Conservation (phyloP, 2,329 filamentous ascomycete genomes). For the Dothistroma septosporum region DNA sequence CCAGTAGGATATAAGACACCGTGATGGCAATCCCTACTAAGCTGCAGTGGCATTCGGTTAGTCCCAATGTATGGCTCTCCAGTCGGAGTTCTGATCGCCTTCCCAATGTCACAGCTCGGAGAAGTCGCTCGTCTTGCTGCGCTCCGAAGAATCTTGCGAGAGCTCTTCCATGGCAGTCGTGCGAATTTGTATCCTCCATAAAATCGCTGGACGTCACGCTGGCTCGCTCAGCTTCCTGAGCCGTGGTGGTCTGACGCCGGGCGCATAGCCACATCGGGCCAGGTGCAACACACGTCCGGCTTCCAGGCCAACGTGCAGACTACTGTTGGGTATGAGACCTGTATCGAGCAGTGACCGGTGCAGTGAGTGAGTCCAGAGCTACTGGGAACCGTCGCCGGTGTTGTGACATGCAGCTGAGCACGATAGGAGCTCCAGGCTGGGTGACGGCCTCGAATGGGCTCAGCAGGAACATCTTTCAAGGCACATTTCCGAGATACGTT, state of each 20-base stretch:
- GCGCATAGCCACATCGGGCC: neutral
- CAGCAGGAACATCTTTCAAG: no score
- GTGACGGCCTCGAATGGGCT: no score
- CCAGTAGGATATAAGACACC: neutral
- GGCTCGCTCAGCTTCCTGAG: neutral
- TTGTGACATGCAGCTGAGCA: no score
- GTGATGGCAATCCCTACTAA: neutral
- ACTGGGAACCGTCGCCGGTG: no score
- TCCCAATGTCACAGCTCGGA: neutral
- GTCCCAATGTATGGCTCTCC: neutral
- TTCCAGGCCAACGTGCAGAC: no score
- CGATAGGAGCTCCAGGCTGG: neutral
- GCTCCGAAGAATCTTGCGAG: neutral
- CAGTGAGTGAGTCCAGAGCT: no score
- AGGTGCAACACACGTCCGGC: neutral
- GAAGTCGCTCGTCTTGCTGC: neutral
- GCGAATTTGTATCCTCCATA: neutral
- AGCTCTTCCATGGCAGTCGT: neutral
- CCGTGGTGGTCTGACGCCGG: neutral
- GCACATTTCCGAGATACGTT: neutral
- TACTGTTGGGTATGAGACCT: no score
- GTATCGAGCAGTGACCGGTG: no score
- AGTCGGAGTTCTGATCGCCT: neutral
- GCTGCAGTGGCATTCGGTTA: neutral
- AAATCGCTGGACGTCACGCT: neutral